phyloP scores from a whole-genome alignment of 139 green algal species.

The Tetraselmis chui region DNA sequence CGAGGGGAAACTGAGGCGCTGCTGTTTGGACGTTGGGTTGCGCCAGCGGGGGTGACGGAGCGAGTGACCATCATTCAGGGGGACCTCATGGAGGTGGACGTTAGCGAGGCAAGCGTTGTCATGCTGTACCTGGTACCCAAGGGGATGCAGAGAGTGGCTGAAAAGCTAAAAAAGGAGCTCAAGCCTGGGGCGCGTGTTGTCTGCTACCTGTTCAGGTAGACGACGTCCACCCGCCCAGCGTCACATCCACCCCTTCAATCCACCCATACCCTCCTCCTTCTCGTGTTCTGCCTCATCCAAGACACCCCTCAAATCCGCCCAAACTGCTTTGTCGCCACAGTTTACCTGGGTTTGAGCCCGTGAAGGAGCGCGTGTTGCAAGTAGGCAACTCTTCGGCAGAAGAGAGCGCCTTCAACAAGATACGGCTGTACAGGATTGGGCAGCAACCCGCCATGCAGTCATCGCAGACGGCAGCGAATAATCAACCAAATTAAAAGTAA shows the following conservation, averaged over 20 bases:
- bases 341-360: background rate
- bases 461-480: too few species aligned
- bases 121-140: background rate
- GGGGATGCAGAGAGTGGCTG: background rate
- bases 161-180: background rate
- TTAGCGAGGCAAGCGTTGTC: background rate
- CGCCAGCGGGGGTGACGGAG: background rate
- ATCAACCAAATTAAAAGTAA: too few species aligned
- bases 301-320: background rate
- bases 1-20: too few species aligned
- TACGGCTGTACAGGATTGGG: background rate
- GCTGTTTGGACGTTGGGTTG: background rate
- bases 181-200: background rate
- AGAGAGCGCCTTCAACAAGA: background rate
- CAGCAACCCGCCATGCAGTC: background rate
- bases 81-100: background rate
- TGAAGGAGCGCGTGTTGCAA: background rate
- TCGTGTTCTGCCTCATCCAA: too few species aligned
- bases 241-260: background rate
- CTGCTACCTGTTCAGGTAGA: conserved; percentile 12
- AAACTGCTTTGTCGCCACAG: background rate
- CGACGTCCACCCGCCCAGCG: background rate
- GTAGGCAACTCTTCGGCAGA: background rate
- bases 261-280: background rate
- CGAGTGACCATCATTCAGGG: background rate